Evolutionary conservation across 768 basidiomycete species (phyloP).

Genomic region (Termitomyces sp.): DNA sequence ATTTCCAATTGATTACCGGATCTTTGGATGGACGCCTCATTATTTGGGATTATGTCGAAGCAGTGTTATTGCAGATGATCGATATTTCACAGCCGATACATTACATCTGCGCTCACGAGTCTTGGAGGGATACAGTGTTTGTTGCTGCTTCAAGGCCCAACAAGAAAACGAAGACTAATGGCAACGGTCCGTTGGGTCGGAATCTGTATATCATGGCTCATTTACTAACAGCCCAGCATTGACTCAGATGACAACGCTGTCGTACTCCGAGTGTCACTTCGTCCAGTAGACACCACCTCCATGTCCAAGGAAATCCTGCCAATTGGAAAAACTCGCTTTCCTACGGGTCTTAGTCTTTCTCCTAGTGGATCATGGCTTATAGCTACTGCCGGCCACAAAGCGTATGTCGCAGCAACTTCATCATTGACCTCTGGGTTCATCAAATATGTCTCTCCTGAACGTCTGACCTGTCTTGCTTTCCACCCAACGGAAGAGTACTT

Average conservation of each 20-base stretch:
- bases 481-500: conserved; percentile 92
- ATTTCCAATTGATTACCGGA: conserved; percentile 84
- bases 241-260: conserved; percentile 45
- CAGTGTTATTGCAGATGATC: conserved; percentile 68
- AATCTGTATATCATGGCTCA: neutral
- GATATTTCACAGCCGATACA: conserved; percentile 64
- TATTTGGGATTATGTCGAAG: conserved; percentile 94
- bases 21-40: conserved; percentile 80
- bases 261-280: conserved; percentile 61
- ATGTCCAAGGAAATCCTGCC: conserved; percentile 43
- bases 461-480: conserved; percentile 77
- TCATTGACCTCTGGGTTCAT: conserved; percentile 62
- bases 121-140: conserved; percentile 64
- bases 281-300: conserved; percentile 35
- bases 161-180: conserved; percentile 33
- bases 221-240: conserved; percentile 7
- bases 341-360: conserved; percentile 65
- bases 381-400: conserved; percentile 67
- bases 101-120: conserved; percentile 64
- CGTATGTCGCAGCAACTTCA: conserved; percentile 63
- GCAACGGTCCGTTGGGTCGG: conserved; percentile 20
- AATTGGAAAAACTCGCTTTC: conserved; percentile 63
- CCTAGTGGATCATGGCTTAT: conserved; percentile 76
- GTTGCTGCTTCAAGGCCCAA: conserved; percentile 52
- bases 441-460: conserved; percentile 78